Conservation (phyloP, 1,284 basidiomycete genomes). For the Puccinia hordei region DNA sequence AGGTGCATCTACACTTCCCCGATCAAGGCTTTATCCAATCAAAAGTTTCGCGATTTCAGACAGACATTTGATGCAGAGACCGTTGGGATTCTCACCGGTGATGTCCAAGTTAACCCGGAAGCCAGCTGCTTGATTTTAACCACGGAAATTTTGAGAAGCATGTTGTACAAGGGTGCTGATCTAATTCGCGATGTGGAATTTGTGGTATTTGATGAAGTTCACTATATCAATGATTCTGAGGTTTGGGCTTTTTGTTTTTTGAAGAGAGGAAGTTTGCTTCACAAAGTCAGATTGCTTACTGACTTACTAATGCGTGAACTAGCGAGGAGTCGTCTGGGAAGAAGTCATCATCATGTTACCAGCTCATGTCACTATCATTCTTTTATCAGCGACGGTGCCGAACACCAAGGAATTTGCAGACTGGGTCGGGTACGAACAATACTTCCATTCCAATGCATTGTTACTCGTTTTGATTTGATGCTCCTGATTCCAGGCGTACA, state of each 20-base stretch:
- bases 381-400: conserved; percentile 95
- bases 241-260: conserved; percentile 62
- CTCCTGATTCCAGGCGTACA: conserved; percentile 71
- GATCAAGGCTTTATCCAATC: conserved; percentile 97
- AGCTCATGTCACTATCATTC: conserved; percentile 93
- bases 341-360: conserved; percentile 99
- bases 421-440: conserved; percentile 86
- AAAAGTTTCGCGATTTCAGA: conserved; percentile 99
- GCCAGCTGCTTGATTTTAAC: conserved; percentile 85
- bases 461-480: conserved; percentile 9
- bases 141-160: conserved; percentile 97
- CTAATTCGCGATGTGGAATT: conserved; percentile 98
- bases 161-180: conserved; percentile 98
- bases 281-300: neutral
- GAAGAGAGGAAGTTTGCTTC: neutral
- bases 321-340: conserved; percentile 99
- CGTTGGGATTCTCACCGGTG: conserved; percentile 95
- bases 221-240: conserved; percentile 99
- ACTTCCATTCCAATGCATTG: conserved; percentile 1
- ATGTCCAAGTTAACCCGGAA: conserved; percentile 99
- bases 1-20: conserved; percentile 98
- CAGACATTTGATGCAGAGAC: conserved; percentile 87
- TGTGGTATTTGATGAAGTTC: conserved; percentile 99
- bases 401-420: conserved; percentile 98
- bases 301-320: conserved; percentile 44